Evolutionary conservation across 2,329 filamentous ascomycete genomes (phyloP).

Genomic region (Lasiodiplodia theobromae): DNA sequence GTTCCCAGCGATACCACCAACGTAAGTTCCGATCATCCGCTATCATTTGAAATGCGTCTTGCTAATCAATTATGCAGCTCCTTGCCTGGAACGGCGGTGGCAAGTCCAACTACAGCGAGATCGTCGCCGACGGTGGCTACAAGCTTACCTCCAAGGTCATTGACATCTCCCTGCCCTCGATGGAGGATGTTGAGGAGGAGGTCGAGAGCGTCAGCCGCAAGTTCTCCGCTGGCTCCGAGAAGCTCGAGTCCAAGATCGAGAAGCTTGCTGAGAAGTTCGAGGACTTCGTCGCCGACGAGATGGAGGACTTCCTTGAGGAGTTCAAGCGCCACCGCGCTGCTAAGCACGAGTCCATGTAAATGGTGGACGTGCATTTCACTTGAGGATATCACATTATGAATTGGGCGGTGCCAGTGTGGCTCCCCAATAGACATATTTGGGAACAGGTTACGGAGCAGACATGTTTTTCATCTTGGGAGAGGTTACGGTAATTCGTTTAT

Average conservation of each 20-base stretch:
- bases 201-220: slow-evolving; percentile 48
- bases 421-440: slow-evolving; percentile 10
- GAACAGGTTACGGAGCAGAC: slow-evolving; percentile 21
- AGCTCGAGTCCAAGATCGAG: slow-evolving; percentile 57
- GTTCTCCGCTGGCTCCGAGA: slow-evolving; percentile 43
- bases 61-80: slow-evolving; percentile 57
- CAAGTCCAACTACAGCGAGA: slow-evolving; percentile 86
- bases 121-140: slow-evolving; percentile 78
- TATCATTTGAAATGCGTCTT: not conserved
- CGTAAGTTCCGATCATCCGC: slow-evolving; percentile 53
- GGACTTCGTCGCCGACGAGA: slow-evolving; percentile 57
- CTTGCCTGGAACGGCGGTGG: slow-evolving; percentile 99
- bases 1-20: slow-evolving; percentile 89
- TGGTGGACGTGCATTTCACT: slow-evolving; percentile 5
- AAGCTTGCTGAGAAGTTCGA: slow-evolving; percentile 53
- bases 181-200: slow-evolving; percentile 39
- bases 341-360: slow-evolving; percentile 15
- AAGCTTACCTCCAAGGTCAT: slow-evolving; percentile 50
- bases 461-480: slow-evolving; percentile 12
- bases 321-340: slow-evolving; percentile 43
- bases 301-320: slow-evolving; percentile 64
- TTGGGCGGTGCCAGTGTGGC: not conserved
- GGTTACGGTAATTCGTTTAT: slow-evolving; percentile 14
- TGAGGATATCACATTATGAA: not conserved
- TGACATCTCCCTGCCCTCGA: slow-evolving; percentile 35